phyloP scores from a whole-genome alignment of 768 basidiomycete species.

The Psilocybe subaeruginosa region DNA sequence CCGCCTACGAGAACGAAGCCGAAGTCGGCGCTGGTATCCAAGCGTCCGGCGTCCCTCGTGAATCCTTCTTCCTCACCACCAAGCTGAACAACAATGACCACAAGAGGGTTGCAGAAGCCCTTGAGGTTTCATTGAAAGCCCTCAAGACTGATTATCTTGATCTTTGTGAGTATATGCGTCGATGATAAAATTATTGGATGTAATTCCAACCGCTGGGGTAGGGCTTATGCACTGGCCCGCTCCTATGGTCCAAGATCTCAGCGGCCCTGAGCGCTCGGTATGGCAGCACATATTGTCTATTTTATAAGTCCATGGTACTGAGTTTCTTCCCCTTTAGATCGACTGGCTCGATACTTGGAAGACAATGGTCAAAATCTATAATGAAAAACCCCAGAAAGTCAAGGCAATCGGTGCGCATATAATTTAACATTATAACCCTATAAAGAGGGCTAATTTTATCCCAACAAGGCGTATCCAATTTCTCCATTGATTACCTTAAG shows the following conservation, averaged over 20 bases:
- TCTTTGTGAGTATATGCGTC: conserved; percentile 52
- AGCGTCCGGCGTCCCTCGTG: conserved; percentile 70
- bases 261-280: conserved; percentile 50
- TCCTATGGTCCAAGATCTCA: conserved; percentile 61
- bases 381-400: conserved; percentile 69
- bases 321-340: conserved; percentile 26
- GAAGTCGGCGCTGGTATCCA: conserved; percentile 86
- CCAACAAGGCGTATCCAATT: conserved; percentile 65
- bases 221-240: conserved; percentile 87
- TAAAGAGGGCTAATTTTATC: background rate
- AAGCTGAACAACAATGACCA: conserved; percentile 73
- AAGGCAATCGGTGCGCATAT: conserved; percentile 65
- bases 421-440: background rate
- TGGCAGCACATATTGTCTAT: conserved; percentile 3
- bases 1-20: conserved; percentile 72
- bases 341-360: conserved; percentile 84
- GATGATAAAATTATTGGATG: background rate
- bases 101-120: conserved; percentile 55
- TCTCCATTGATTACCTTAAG: conserved; percentile 65
- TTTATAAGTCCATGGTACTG: background rate
- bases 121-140: conserved; percentile 67
- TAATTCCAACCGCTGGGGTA: conserved; percentile 21
- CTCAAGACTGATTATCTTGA: conserved; percentile 81
- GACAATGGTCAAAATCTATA: conserved; percentile 69
- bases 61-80: conserved; percentile 80